Percentiles rank a stretch among this genome's conserved stretches.
Conservation (phyloP, 2,329 filamentous ascomycete species). For the Beauveria rudraprayagi region DNA sequence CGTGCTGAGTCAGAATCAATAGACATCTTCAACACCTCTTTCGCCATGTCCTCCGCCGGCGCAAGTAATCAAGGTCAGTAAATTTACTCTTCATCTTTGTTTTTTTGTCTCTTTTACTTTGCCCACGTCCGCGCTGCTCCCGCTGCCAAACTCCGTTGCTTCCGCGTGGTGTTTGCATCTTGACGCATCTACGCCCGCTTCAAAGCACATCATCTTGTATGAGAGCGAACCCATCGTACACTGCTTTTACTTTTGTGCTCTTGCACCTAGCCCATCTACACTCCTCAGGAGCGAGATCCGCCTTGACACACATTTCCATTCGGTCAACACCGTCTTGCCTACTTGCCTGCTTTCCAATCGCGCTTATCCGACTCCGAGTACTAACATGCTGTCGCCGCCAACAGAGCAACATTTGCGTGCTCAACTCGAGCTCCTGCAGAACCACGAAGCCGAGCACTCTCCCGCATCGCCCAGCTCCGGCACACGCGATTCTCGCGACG, state of each 20-base stretch:
- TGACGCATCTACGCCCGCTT: neutral
- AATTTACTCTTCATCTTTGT: constrained; percentile 13
- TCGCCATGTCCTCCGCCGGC: constrained; percentile 24
- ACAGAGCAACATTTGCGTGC: constrained; percentile 35
- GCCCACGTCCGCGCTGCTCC: constrained; percentile 8
- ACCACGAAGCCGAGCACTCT: constrained; percentile 28
- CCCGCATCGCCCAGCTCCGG: constrained; percentile 2
- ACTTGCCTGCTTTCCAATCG: neutral
- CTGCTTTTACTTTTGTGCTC: neutral
- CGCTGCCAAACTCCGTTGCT: neutral
- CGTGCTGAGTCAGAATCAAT: constrained; percentile 27
- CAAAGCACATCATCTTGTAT: neutral
- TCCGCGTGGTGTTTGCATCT: neutral
- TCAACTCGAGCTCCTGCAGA: constrained; percentile 36
- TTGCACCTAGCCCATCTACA: neutral
- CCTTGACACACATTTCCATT: too few relatives aligned
- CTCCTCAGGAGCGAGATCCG: neutral
- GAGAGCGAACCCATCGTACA: neutral
- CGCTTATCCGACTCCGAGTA: neutral
- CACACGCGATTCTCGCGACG: constrained; percentile 6
- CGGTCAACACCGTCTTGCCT: neutral
- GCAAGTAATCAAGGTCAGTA: constrained; percentile 26
- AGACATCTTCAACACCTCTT: constrained; percentile 22
- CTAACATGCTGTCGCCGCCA: constrained; percentile 15
- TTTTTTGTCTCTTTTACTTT: neutral